phyloP scores from a whole-genome alignment of 192 early-diverging fungal genomes.

The Physocladia obscura region DNA sequence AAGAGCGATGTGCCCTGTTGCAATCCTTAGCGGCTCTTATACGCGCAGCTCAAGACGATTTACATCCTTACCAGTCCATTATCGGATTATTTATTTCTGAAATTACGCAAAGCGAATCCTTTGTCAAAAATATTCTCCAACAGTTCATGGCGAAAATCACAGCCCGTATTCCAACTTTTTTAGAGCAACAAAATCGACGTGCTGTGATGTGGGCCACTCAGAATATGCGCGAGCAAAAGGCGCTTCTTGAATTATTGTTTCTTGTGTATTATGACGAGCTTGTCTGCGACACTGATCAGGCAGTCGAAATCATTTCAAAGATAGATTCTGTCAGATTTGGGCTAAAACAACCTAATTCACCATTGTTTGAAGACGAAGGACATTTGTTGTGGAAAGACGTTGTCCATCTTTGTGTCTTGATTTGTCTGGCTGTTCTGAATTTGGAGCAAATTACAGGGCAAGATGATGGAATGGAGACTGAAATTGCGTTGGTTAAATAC shows the following conservation, averaged over 20 bases:
- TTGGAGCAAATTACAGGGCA: slow-evolving; percentile 15
- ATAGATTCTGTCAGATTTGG: slow-evolving; percentile 33
- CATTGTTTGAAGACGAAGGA: slow-evolving; percentile 36
- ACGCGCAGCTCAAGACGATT: slow-evolving; percentile 14
- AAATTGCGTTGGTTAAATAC: not conserved
- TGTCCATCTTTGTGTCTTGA: slow-evolving; percentile 34
- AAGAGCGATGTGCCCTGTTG: not conserved
- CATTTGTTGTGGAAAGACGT: slow-evolving; percentile 21
- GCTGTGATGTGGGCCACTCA: slow-evolving; percentile 41
- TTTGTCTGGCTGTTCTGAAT: slow-evolving; percentile 32
- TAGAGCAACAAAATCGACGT: slow-evolving; percentile 22
- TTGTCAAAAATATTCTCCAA: not conserved
- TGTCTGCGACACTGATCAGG: not conserved
- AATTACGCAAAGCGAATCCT: not conserved
- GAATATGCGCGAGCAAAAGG: slow-evolving; percentile 39
- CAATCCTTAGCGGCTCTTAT: slow-evolving; percentile 30
- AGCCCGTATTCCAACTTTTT: slow-evolving; percentile 20
- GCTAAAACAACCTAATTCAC: slow-evolving; percentile 35
- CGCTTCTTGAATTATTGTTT: slow-evolving; percentile 44
- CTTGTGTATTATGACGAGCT: slow-evolving; percentile 34
- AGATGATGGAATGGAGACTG: slow-evolving; percentile 5
- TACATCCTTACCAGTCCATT: not conserved
- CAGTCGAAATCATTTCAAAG: not conserved
- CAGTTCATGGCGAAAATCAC: not conserved
- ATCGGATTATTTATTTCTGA: not conserved